Evolutionary conservation across 805 yeast genomes (phyloP).

Genomic region (Metschnikowia kofuensis): DNA sequence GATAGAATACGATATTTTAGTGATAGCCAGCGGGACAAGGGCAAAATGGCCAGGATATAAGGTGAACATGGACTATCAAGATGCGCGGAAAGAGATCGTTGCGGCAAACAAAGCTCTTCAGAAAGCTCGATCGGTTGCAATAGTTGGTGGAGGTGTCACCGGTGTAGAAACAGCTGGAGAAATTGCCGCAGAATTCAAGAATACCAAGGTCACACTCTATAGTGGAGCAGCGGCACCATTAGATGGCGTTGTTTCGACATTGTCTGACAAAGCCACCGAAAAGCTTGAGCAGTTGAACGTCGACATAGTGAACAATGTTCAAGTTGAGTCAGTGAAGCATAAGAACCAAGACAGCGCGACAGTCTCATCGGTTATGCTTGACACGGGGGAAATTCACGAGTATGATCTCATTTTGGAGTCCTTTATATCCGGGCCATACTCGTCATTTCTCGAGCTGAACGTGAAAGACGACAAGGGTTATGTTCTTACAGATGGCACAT

Average conservation of each 20-base stretch:
- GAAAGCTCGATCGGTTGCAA: conserved; percentile 28
- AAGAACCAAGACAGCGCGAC: conserved; percentile 9
- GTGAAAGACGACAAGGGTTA: conserved; percentile 27
- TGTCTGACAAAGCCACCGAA: conserved; percentile 7
- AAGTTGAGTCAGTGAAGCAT: conserved; percentile 13
- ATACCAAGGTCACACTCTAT: conserved; percentile 24
- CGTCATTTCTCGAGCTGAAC: conserved; percentile 26
- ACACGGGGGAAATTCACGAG: conserved; percentile 16
- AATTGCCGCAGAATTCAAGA: conserved; percentile 21
- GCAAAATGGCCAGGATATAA: conserved; percentile 24
- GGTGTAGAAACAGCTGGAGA: conserved; percentile 41
- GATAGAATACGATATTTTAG: conserved; percentile 29
- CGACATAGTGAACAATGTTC: conserved; percentile 9
- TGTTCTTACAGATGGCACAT: conserved; percentile 25
- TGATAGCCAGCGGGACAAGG: conserved; percentile 35
- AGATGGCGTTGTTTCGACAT: conserved; percentile 2
- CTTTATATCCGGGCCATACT: conserved; percentile 27
- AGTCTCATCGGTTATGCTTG: conserved; percentile 13
- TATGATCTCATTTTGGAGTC: conserved; percentile 33
- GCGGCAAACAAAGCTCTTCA: conserved; percentile 16
- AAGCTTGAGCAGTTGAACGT: conserved; percentile 15
- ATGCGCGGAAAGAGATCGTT: conserved; percentile 17
- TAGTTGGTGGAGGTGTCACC: conserved; percentile 40
- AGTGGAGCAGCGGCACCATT: conserved; percentile 14
- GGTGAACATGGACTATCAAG: conserved; percentile 18